phyloP scores from a whole-genome alignment of 2,329 filamentous ascomycete genomes.

The Fusarium tjaetaba region DNA sequence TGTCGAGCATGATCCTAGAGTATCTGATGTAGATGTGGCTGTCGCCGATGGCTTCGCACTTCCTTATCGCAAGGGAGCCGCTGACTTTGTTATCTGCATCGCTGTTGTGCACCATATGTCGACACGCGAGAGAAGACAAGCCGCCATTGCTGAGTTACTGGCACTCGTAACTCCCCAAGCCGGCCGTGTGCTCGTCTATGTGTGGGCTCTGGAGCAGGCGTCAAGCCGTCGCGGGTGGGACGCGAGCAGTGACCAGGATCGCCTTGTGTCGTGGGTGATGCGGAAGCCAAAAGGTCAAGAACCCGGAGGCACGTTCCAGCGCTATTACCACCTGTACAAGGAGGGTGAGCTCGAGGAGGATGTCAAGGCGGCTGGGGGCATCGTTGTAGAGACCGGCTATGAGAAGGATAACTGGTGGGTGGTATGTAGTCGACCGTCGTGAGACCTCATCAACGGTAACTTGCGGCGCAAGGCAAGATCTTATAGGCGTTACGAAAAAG shows the following conservation, averaged over 20 bases:
- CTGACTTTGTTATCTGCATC: conserved; percentile 91
- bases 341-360: conserved; percentile 88
- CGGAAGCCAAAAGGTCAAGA: conserved; percentile 46
- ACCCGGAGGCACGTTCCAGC: conserved; percentile 73
- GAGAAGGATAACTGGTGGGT: conserved; percentile 99
- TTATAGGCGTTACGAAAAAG: conserved; percentile 19
- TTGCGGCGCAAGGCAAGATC: background rate
- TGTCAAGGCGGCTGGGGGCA: conserved; percentile 77
- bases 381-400: conserved; percentile 83
- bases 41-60: conserved; percentile 87
- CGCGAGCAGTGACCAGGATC: conserved; percentile 83
- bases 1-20: conserved; percentile 18
- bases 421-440: conserved; percentile 58
- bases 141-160: conserved; percentile 77
- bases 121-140: conserved; percentile 75
- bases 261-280: conserved; percentile 95
- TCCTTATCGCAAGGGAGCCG: conserved; percentile 71
- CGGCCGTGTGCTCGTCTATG: conserved; percentile 83
- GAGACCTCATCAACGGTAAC: conserved; percentile 23
- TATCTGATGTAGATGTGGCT: conserved; percentile 69
- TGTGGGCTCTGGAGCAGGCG: conserved; percentile 95
- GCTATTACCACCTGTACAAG: conserved; percentile 94
- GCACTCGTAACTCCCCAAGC: conserved; percentile 68
- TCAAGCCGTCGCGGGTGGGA: conserved; percentile 89
- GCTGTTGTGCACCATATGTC: conserved; percentile 95